Base-by-base conservation (phyloP, 1,139 yeast species). In the Hanseniaspora uvarum region DNA sequence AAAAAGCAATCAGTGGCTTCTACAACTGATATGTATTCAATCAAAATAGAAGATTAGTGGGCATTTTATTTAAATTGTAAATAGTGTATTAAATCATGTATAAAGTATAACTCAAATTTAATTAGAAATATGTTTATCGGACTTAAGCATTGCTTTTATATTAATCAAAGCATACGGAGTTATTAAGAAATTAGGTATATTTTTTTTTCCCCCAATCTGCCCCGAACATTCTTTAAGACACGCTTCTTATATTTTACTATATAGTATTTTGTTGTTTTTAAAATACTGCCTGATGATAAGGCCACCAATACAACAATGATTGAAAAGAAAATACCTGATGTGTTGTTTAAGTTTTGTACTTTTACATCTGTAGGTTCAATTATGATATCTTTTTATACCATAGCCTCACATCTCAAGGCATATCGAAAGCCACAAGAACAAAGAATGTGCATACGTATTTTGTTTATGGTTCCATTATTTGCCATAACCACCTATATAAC, bases 391-490 rank as follows among this genome's bases (percentile, higher is more conserved):
- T 43, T 68, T 2, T 59, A 68, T 6, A 74, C 82, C 1, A 78
- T 82, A 4, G 67, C 65, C 43, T 63, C 72, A 57, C 89, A 83
- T 53, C 67, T 80, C 38, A 66, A 67, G 53, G 88, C 89, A 69
- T 92, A 92, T 68, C 70, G 97, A 50, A 86, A 86, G 62, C 97
- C 97, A 0, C 76, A 78, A 63, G 94, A 87, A 60, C 99, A 92
- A 67, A 72, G 97, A 53, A 72, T 88, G 45, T 81, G 86, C 66
- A 81, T 89, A 3, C 73, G 99, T 40, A 92, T 92, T 50, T 84
- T 84, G 60, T 59, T 79, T 24, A 68, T 79, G 62, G 71, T 79
- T 0, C 84, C 84, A 0, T 61, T 79, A 18, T 79, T 74, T 61
- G 74, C 82, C 5, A 57, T 75, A 1, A 69, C 79, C 44, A 84